Evolutionary conservation across 176 grass and related monocot genomes (phyloP), one percentile per base, ranked within the genome.

Genomic region (Hordeum marinum): DNA sequence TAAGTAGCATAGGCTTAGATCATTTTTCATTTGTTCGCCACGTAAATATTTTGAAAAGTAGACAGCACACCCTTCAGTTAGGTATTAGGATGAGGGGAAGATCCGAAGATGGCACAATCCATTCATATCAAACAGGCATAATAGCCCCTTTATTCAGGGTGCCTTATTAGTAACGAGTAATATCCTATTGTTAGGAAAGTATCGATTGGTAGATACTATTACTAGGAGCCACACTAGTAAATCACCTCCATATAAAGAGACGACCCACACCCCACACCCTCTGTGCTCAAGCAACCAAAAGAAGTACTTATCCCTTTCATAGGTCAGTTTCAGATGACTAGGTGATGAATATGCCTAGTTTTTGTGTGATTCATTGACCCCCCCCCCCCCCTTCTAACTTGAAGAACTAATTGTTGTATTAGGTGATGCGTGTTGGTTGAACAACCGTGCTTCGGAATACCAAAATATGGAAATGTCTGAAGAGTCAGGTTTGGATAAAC

Each of bases 331-430:
- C 40, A 60, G n/a, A n/a, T 24, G 58, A 23, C 8, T 24, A n/a
- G 20, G n/a, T 39, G 66, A 39, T 39, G 29, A 46, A 29, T 63
- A 37, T 25, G 20, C 8, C 18, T 27, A 39, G 17, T 63, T 81
- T 73, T 36, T 80, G 10, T 83, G 29, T 83, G 80, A 70, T 77
- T 78, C 26, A n/a, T 59, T 67, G 67, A 55, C 9, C 14, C 12
- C 12, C 45, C 43, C 43, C 2, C 39, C 40, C 9, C 9, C 13
- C 13, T 5, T 61, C 46, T 42, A 78, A 76, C 59, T 75, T 87
- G 18, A 72, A 52, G 39, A 78, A 84, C 12, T 58, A 77, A 67
- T 21, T 68, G 25, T 66, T 43, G 32, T 42, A 32, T 75, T 46
- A 85, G 58, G 60, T 59, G 34, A 65, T 58, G 26, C 2, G 8